Percentiles rank a stretch among this genome's conserved stretches.
phyloP scores from a whole-genome alignment of 225 moss, liverwort and hornwort genomes.

The Bryoerythrophyllum caledonicum region DNA sequence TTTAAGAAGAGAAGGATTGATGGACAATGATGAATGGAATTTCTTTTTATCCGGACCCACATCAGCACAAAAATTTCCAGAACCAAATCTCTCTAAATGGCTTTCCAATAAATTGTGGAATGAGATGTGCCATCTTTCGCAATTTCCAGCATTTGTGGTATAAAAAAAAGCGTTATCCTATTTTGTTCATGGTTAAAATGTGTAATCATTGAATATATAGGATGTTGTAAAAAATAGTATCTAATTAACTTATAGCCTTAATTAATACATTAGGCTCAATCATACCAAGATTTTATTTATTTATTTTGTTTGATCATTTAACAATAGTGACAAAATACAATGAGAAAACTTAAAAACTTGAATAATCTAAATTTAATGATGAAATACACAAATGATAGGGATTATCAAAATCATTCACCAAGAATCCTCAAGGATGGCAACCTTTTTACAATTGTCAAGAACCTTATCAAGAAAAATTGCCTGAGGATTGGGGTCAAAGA shows the following conservation, averaged over 20 bases:
- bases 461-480: conserved; percentile 60
- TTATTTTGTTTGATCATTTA: not conserved
- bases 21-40: conserved; percentile 52
- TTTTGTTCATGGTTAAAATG: not conserved
- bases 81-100: conserved; percentile 56
- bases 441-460: conserved; percentile 61
- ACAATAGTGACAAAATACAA: not conserved
- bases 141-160: conserved; percentile 52
- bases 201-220: not conserved
- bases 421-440: conserved; percentile 41
- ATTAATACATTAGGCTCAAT: not conserved
- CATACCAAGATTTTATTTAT: not conserved
- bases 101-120: conserved; percentile 62
- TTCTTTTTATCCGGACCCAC: conserved; percentile 61
- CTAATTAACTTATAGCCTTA: not conserved
- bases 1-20: conserved; percentile 33
- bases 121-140: conserved; percentile 59
- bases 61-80: conserved; percentile 33
- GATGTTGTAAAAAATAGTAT: not conserved
- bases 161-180: not conserved
- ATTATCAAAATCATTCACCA: conserved; percentile 43
- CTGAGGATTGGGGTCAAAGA: conserved; percentile 37
- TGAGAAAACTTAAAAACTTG: not conserved
- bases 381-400: conserved; percentile 28
- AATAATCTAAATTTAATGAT: not conserved